Evolutionary conservation across 257 asterid species (phyloP), one percentile per base, ranked within the genome.

Genomic region (Plantago elongata): DNA sequence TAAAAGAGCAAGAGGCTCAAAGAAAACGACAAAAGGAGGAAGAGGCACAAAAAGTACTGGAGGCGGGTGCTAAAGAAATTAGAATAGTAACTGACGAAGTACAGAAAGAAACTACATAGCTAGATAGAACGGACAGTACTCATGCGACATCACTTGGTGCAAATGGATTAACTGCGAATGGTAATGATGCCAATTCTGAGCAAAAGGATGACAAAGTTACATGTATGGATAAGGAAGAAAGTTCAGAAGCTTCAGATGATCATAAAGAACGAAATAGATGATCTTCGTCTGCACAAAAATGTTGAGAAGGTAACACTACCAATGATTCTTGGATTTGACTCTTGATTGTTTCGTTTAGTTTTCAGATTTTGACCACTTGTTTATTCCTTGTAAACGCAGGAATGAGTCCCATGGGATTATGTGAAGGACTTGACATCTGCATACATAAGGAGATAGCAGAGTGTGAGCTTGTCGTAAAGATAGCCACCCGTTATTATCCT

Each of bases 1-100:
- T 93, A 45, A 93, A 93, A 74, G 99, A 87, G 82, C 87, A 93
- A 81, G 99, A 93, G 76, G 90, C 86, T 65, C 81, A 58, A 61
- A 78, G 64, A 66, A 80, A 73, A 69, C 66, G 56, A 60, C 86
- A 83, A 77, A 83, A 61, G 69, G 95, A 89, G 76, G 97, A 83
- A 77, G 94, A 83, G 66, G 77, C 55, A 59, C 83, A 70, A 71
- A 82, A 75, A 70, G 72, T 75, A 12, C 83, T 74, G 70, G 88
- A 61, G 75, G 79, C 80, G 43, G 63, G 68, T 16, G 75, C 74
- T 42, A 65, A 72, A 46, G 79, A 52, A 62, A 61, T 51, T 57
- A 75, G 68, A 62, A 57, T 45, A 69, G 61, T 79, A 27, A 70
- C 62, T 27, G 78, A 30, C 9, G 75, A 77, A 49, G 71, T 60